These are phyloP conservation scores for Tulasnella sp. DNA, from an alignment of 768 basidiomycete species.

Conservation along the genomic window DNA sequence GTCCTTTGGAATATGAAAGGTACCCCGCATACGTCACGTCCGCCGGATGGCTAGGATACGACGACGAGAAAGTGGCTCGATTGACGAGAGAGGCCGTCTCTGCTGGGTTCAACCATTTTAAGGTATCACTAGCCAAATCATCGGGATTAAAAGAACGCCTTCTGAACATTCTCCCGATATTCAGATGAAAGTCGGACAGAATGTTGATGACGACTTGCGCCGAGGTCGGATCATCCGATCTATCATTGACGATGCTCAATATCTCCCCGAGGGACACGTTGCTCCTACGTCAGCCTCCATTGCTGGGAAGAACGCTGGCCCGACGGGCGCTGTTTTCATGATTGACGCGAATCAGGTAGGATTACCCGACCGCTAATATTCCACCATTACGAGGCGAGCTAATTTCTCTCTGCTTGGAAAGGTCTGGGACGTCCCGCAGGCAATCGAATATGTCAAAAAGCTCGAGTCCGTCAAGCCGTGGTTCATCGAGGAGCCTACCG, in stretches of 20 bases:
- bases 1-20: no score
- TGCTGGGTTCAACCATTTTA: conserved; percentile 95
- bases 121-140: conserved; percentile 30
- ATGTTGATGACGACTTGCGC: conserved; percentile 70
- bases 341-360: conserved; percentile 82
- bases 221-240: conserved; percentile 83
- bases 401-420: no score
- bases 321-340: conserved; percentile 90
- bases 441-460: conserved; percentile 80
- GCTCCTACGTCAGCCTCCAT: conserved; percentile 58
- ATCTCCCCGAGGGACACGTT: conserved; percentile 50
- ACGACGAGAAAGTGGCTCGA: conserved; percentile 79
- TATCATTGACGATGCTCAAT: conserved; percentile 87
- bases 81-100: conserved; percentile 79
- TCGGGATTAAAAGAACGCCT: background rate
- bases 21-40: conserved; percentile 94
- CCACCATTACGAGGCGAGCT: background rate
- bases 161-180: background rate
- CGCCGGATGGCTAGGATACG: conserved; percentile 90
- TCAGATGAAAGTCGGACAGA: conserved; percentile 86
- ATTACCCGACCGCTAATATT: background rate
- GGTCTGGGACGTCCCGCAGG: conserved; percentile 88
- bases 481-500: conserved; percentile 94
- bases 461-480: conserved; percentile 79
- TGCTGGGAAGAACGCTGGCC: conserved; percentile 85